Percentiles rank a stretch among this genome's conserved stretches.
Evolutionary conservation across 805 yeast genomes (phyloP).

Genomic region (Myxozyma sirexii): DNA sequence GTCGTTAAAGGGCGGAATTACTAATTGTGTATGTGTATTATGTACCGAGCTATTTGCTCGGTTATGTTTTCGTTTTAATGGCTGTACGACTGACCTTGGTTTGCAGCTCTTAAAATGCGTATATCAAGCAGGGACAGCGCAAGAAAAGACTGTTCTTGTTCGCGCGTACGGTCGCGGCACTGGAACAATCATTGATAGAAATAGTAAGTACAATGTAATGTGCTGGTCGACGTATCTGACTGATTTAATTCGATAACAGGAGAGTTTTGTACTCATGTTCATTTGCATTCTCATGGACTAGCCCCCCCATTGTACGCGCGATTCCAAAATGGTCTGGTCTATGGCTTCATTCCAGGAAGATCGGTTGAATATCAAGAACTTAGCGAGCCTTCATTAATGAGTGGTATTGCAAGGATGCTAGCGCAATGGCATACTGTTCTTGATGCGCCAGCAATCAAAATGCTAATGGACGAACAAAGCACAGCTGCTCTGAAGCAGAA

Average conservation of each 20-base stretch:
- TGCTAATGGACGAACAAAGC: conserved; percentile 30
- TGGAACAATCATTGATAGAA: conserved; percentile 68
- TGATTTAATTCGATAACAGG: conserved; percentile 6
- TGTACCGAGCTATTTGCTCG: background rate
- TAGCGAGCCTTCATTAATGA: conserved; percentile 51
- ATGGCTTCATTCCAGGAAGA: conserved; percentile 68
- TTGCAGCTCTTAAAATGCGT: conserved; percentile 22
- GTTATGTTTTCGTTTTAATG: background rate
- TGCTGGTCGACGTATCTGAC: background rate
- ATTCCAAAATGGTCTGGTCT: conserved; percentile 71
- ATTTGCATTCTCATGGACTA: conserved; percentile 58
- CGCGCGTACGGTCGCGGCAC: conserved; percentile 79
- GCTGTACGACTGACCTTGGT: background rate
- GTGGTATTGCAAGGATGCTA: conserved; percentile 62
- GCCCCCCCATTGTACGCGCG: conserved; percentile 72
- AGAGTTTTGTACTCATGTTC: conserved; percentile 70
- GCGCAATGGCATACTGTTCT: conserved; percentile 71
- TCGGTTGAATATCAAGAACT: conserved; percentile 61
- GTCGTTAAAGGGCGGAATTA: conserved; percentile 29
- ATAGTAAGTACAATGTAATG: conserved; percentile 44
- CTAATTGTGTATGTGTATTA: conserved; percentile 26
- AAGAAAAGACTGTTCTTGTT: conserved; percentile 46
- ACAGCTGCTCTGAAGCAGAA: conserved; percentile 30
- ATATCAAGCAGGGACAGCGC: conserved; percentile 13
- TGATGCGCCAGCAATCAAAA: conserved; percentile 50